Evolutionary conservation across 2,329 filamentous ascomycete species (phyloP).

Genomic region (Penicillium sp.): DNA sequence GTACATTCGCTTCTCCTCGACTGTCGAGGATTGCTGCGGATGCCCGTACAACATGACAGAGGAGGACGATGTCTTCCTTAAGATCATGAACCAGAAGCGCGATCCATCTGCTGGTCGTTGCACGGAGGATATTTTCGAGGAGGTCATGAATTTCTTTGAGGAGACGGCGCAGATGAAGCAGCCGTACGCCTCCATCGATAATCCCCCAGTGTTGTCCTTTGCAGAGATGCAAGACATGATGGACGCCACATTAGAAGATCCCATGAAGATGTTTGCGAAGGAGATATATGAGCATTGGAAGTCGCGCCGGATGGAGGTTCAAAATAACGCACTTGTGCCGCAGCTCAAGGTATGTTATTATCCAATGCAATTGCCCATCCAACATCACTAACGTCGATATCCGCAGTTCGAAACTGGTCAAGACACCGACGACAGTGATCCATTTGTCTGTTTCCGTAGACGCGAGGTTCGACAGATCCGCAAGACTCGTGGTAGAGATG

Average conservation of each 20-base stretch:
- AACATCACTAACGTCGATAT: slow-evolving; percentile 16
- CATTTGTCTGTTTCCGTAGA: slow-evolving; percentile 95
- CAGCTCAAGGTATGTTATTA: slow-evolving; percentile 63
- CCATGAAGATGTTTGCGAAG: slow-evolving; percentile 64
- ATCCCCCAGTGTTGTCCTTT: slow-evolving; percentile 72
- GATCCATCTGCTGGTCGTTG: slow-evolving; percentile 60
- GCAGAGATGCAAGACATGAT: slow-evolving; percentile 72
- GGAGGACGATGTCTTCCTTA: slow-evolving; percentile 84
- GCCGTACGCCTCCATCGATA: slow-evolving; percentile 87
- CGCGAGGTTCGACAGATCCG: slow-evolving; percentile 91
- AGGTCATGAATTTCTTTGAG: slow-evolving; percentile 93
- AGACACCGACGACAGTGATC: slow-evolving; percentile 92
- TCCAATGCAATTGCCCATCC: not conserved
- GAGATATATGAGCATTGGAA: slow-evolving; percentile 91
- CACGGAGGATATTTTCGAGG: slow-evolving; percentile 89
- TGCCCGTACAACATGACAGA: slow-evolving; percentile 92
- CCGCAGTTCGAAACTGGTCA: slow-evolving; percentile 79
- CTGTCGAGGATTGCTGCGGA: slow-evolving; percentile 91
- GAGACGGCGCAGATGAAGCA: slow-evolving; percentile 79
- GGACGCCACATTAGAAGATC: slow-evolving; percentile 57
- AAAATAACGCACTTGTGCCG: slow-evolving; percentile 73
- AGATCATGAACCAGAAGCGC: slow-evolving; percentile 76
- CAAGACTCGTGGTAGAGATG: slow-evolving; percentile 91
- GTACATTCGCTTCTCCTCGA: slow-evolving; percentile 97
- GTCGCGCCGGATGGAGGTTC: slow-evolving; percentile 62